A percentile compares a stretch with the other conserved stretches of the same genome.
Evolutionary conservation across 176 grass and related monocot genomes (phyloP).

Genomic region (Cenchrus purpureus): DNA sequence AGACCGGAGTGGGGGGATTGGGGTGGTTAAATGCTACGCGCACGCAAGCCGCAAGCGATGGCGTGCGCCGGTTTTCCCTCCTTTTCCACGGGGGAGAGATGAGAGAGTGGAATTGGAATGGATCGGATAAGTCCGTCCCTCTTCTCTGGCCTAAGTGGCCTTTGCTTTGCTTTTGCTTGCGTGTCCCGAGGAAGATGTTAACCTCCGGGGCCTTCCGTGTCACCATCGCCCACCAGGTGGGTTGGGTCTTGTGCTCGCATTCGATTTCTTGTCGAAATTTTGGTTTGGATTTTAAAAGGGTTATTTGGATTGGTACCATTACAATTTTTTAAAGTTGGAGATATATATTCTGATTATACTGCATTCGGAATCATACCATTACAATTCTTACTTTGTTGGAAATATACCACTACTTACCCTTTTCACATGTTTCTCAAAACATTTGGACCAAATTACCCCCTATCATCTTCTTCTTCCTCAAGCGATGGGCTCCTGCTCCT

Average conservation of each 20-base stretch:
- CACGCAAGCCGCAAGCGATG: slow-evolving; percentile 11
- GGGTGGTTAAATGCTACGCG: slow-evolving; percentile 15
- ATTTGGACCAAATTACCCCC: too few relatives aligned
- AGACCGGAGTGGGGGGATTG: background rate
- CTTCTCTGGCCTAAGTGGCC: background rate
- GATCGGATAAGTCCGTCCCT: background rate
- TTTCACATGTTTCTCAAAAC: too few relatives aligned
- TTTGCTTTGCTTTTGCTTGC: background rate
- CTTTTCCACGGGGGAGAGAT: background rate
- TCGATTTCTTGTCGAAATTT: background rate
- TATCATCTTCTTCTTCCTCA: too few relatives aligned
- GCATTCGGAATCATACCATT: too few relatives aligned
- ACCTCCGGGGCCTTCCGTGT: background rate
- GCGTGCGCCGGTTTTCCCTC: background rate
- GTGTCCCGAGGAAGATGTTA: background rate
- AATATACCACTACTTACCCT: too few relatives aligned
- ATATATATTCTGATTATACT: too few relatives aligned
- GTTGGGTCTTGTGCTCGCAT: background rate
- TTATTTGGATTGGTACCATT: too few relatives aligned
- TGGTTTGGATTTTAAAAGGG: background rate
- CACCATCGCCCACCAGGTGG: background rate
- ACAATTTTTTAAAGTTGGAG: too few relatives aligned
- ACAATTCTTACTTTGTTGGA: too few relatives aligned
- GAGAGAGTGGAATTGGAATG: background rate
- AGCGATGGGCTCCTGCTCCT: too few relatives aligned